Evolutionary conservation across 225 moss, liverwort and hornwort species (phyloP), one percentile per base, ranked within the genome.

Genomic region (Marchantia polymorpha): DNA sequence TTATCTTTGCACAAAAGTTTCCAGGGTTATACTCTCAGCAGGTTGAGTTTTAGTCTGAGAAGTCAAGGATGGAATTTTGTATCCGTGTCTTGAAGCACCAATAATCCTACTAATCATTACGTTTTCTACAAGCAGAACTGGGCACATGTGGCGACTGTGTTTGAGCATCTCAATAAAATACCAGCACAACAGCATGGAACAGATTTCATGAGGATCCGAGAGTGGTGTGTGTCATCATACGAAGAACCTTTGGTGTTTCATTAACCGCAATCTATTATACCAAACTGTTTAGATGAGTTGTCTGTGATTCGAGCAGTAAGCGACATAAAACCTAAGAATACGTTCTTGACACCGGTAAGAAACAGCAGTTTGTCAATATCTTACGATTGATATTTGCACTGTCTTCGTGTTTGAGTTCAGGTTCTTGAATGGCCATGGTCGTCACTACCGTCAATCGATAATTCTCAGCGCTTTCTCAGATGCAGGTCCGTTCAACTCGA

Each of bases 171-270:
- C 51, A 99, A 99, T 81, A 84, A 88, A 74, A 88, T 93, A 81
- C 99, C 99, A 51, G 83, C 83, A 76, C 81, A 93, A 77, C 99
- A 99, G 83, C 99, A 95, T 78, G 93, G 90, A 81, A 95, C 91
- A 7, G 99, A 99, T 84, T 93, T 99, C 78, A 95, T 99, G 95
- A 88, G 99, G 61, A 92, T 95, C 77, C 87, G 95, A 89, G 93
- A 95, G 83, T 95, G 95, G 99, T 93, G 80, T 83, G 91, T 52
- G 56, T 60, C 48, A 26, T 25, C 58, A 15, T 58, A 58, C 20
- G 58, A 15, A 15, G 17, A 58, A 14, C 20, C 20, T 5, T 58
- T 58, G 58, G 4, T 58, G 16, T 52, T n/a, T n/a, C n/a, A n/a
- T n/a, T n/a, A n/a, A n/a, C n/a, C n/a, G n/a, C n/a, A n/a, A n/a